Evolutionary conservation across 768 basidiomycete species (phyloP).

Genomic region (Glaciozyma antarctica): DNA sequence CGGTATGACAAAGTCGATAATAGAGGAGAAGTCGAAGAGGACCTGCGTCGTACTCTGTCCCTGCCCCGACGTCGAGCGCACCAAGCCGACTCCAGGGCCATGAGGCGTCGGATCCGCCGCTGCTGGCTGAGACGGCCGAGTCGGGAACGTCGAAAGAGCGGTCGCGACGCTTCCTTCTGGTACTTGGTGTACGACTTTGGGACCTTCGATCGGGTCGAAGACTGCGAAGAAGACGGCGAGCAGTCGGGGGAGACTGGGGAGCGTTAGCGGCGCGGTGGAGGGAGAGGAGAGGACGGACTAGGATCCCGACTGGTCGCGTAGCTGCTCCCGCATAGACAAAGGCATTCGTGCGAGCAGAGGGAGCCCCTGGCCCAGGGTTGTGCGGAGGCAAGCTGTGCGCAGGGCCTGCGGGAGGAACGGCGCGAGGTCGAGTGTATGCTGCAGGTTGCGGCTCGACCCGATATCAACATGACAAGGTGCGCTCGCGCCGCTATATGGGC

Average conservation of each 20-base stretch:
- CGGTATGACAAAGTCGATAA: constrained; percentile 91
- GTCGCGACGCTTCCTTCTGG: constrained; percentile 76
- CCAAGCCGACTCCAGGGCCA: constrained; percentile 6
- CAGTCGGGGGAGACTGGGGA: constrained; percentile 48
- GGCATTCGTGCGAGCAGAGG: not conserved
- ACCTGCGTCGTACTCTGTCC: constrained; percentile 27
- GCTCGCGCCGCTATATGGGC: too few species aligned
- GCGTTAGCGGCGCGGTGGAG: not conserved
- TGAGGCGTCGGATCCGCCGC: not conserved
- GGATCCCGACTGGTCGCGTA: constrained; percentile 12
- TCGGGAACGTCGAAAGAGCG: constrained; percentile 30
- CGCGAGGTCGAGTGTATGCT: too few species aligned
- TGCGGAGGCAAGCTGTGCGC: too few species aligned
- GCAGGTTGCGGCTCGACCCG: too few species aligned
- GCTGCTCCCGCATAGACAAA: constrained; percentile 4
- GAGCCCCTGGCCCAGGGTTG: not conserved
- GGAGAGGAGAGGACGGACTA: not conserved
- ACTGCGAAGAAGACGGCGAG: constrained; percentile 78
- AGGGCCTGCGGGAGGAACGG: too few species aligned
- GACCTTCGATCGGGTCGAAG: constrained; percentile 76
- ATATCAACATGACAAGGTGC: too few species aligned
- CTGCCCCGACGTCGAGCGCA: constrained; percentile 16
- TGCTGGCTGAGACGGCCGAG: constrained; percentile 12
- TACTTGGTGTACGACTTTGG: constrained; percentile 84
- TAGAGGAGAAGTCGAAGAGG: constrained; percentile 80